Conservation (phyloP, 306 rosid genomes). For the Vigna reflexopilosa region DNA sequence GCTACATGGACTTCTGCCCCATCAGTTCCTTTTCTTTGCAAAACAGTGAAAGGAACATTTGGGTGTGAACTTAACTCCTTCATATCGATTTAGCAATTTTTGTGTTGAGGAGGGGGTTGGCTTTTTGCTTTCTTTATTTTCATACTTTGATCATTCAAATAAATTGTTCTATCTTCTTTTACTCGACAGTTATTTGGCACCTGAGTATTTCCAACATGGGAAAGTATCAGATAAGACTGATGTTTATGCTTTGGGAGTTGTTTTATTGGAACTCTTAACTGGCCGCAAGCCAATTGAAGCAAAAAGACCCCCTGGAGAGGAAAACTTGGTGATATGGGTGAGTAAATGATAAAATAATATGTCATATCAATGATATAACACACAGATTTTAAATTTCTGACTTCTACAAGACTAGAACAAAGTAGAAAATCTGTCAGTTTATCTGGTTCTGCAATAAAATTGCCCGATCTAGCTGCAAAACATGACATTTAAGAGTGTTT, state of each 20-base stretch:
- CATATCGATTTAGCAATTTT: constrained; percentile 3
- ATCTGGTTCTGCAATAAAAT: constrained; percentile 9
- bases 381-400: constrained; percentile 18
- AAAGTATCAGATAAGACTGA: constrained; percentile 86
- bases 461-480: neutral
- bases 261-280: constrained; percentile 79
- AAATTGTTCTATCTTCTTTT: neutral
- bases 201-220: constrained; percentile 93
- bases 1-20: constrained; percentile 96
- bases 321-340: constrained; percentile 85
- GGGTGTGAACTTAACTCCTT: constrained; percentile 60
- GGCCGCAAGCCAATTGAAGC: constrained; percentile 86
- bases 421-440: constrained; percentile 10
- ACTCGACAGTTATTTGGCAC: constrained; percentile 78
- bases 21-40: constrained; percentile 85
- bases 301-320: constrained; percentile 70
- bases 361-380: constrained; percentile 14
- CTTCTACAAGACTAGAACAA: neutral
- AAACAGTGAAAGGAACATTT: constrained; percentile 91
- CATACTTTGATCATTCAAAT: constrained; percentile 27
- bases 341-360: constrained; percentile 39
- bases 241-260: constrained; percentile 87
- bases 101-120: too few species aligned
- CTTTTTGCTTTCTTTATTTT: neutral
- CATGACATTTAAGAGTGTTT: neutral